These are phyloP conservation scores for Barnettozyma populi DNA, from an alignment of 805 yeast species.

Conservation along the genomic window DNA sequence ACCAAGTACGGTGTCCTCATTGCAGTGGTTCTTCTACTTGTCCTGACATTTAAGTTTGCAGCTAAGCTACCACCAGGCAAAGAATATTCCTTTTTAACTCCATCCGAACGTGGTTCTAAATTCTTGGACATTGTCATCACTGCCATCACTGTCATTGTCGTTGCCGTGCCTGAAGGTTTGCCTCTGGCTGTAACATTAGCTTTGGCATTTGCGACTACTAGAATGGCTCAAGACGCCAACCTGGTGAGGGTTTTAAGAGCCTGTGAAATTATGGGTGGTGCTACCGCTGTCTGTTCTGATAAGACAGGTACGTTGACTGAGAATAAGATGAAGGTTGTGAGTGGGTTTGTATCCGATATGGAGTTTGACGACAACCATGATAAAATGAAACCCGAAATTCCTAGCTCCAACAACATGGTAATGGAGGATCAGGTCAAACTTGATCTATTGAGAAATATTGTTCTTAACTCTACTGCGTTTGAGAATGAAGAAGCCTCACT, in stretches of 20 bases:
- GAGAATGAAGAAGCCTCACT: slow-evolving; percentile 44
- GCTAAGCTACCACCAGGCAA: slow-evolving; percentile 53
- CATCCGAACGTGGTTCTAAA: slow-evolving; percentile 77
- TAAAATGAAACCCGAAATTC: slow-evolving; percentile 20
- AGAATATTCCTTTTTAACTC: slow-evolving; percentile 35
- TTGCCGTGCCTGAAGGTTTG: slow-evolving; percentile 98
- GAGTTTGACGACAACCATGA: slow-evolving; percentile 42
- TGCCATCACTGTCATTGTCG: slow-evolving; percentile 89
- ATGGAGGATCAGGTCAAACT: slow-evolving; percentile 10
- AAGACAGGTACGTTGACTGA: slow-evolving; percentile 97
- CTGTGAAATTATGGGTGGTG: slow-evolving; percentile 99
- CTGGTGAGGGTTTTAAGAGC: slow-evolving; percentile 89
- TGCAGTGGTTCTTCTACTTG: slow-evolving; percentile 74
- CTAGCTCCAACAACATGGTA: slow-evolving; percentile 14
- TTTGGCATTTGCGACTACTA: slow-evolving; percentile 93
- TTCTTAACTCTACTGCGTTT: slow-evolving; percentile 85
- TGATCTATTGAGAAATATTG: slow-evolving; percentile 49
- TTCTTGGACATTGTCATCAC: slow-evolving; percentile 85
- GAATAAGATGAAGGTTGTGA: slow-evolving; percentile 86
- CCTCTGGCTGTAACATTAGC: slow-evolving; percentile 97
- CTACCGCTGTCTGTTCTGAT: slow-evolving; percentile 94
- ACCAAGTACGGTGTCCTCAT: slow-evolving; percentile 91
- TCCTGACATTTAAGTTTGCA: slow-evolving; percentile 71
- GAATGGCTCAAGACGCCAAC: slow-evolving; percentile 96
- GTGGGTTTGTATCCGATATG: slow-evolving; percentile 59